Base-by-base conservation (phyloP, 2,329 filamentous ascomycete genomes). In the Aureobasidium musti region DNA sequence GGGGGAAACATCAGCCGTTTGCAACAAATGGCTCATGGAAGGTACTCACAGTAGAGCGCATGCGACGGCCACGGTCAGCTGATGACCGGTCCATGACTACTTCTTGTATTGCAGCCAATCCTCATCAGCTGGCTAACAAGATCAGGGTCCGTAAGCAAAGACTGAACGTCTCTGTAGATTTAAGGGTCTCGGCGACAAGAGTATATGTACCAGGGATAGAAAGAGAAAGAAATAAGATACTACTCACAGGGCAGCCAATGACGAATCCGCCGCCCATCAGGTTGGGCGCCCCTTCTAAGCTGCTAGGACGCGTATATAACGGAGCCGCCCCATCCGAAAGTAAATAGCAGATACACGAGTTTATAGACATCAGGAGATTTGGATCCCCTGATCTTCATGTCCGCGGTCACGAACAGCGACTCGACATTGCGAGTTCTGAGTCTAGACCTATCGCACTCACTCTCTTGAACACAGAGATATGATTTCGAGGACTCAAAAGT, bases 281-380 rank as follows among this genome's bases (percentile, higher is more conserved):
- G 43, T 63, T 63, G 59, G 33, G 59, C 13, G 33, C 14, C 56
- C 33, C 43, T 5, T 19, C 19, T 37, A 47, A 61, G 50, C 33
- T 23, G 45, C n/a, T 61, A 30, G 30, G 43, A 63, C 59, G 59
- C 43, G 45, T 63, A 50, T 63, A 63, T 63, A 49, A 50, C 59
- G 45, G 33, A 63, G 13, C 59, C 59, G 59, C n/a, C 59, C 43
- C 43, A 50, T 63, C 59, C 59, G 59, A 50, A 28, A 21, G 30
- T 33, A 37, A 26, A 49, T 37, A 63, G 14, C n/a, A 26, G 33
- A 39, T 37, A 14, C 11, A n/a, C 13, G n/a, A 61, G 26, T 26
- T 14, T 37, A 63, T 8, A 39, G 14, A 39, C 43, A 33, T 60
- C 13, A 63, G 43, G 59, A 50, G 28, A 47, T 33, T 35, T 13